Evolutionary conservation across 2,329 filamentous ascomycete species (phyloP).

Genomic region (Aureobasidium namibiae): DNA sequence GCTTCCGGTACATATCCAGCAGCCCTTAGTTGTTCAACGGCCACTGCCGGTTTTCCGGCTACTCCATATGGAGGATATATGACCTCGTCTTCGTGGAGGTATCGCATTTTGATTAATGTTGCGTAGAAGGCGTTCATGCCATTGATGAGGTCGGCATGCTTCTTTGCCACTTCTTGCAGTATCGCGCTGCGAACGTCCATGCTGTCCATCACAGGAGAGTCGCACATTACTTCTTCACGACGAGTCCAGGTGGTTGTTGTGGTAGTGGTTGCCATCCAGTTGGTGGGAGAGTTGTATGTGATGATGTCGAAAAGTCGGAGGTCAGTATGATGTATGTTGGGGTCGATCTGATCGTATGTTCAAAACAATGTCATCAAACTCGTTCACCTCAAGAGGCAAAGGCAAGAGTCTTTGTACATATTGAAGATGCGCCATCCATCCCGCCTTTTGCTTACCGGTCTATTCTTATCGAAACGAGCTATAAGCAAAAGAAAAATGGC

Average conservation of each 20-base stretch:
- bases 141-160: slow-evolving; percentile 9
- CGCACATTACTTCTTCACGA: background rate
- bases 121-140: background rate
- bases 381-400: background rate
- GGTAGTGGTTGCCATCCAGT: background rate
- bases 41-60: background rate
- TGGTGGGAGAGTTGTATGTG: background rate
- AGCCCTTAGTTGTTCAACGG: background rate
- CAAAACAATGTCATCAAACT: background rate
- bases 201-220: background rate
- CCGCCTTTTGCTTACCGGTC: background rate
- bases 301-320: background rate
- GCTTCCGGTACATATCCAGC: slow-evolving; percentile 5
- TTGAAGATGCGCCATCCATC: background rate
- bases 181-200: background rate
- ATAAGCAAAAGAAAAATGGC: background rate
- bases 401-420: background rate
- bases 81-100: slow-evolving; percentile 8
- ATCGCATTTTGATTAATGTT: slow-evolving; percentile 8
- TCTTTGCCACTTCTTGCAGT: background rate
- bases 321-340: background rate
- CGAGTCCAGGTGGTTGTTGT: background rate
- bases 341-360: background rate
- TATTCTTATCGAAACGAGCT: background rate
- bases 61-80: slow-evolving; percentile 8